phyloP scores from a whole-genome alignment of 805 yeast species.

The Wickerhamomyces xylosicus region DNA sequence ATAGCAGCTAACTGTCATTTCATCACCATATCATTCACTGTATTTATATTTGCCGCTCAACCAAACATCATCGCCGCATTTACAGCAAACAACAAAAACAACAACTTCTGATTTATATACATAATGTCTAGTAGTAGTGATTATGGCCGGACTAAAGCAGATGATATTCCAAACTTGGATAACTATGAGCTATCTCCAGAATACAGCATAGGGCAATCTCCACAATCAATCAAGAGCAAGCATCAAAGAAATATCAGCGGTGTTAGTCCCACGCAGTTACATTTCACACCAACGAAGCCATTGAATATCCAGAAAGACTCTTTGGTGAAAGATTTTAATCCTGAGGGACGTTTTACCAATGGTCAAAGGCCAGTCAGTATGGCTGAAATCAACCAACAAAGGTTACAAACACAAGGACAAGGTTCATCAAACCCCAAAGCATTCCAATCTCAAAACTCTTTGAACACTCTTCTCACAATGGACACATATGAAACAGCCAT shows the following conservation, averaged over 20 bases:
- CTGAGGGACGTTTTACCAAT: not conserved
- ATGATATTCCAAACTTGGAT: not conserved
- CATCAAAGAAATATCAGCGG: slow-evolving; percentile 3
- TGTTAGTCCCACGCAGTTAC: not conserved
- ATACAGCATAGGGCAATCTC: slow-evolving; percentile 4
- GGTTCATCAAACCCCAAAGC: not conserved
- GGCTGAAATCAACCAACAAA: slow-evolving; percentile 1
- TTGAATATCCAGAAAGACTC: slow-evolving; percentile 8
- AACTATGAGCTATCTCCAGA: not conserved
- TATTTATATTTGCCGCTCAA: too few relatives aligned
- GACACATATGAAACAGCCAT: slow-evolving; percentile 16
- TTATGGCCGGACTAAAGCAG: too few relatives aligned
- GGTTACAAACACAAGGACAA: not conserved
- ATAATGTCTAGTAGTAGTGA: too few relatives aligned
- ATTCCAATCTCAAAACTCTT: slow-evolving; percentile 6
- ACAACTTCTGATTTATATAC: too few relatives aligned
- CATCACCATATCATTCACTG: too few relatives aligned
- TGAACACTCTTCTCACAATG: slow-evolving; percentile 7
- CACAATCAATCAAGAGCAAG: slow-evolving; percentile 3
- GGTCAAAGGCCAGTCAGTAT: not conserved
- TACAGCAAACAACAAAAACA: too few relatives aligned
- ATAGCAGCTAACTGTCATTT: too few relatives aligned
- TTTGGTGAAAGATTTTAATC: not conserved
- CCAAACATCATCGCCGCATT: too few relatives aligned
- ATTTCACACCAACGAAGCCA: slow-evolving; percentile 18